These are phyloP conservation scores for Penicillium psychrosexuale DNA, from an alignment of 2,329 filamentous ascomycete species.

Conservation along the genomic window DNA sequence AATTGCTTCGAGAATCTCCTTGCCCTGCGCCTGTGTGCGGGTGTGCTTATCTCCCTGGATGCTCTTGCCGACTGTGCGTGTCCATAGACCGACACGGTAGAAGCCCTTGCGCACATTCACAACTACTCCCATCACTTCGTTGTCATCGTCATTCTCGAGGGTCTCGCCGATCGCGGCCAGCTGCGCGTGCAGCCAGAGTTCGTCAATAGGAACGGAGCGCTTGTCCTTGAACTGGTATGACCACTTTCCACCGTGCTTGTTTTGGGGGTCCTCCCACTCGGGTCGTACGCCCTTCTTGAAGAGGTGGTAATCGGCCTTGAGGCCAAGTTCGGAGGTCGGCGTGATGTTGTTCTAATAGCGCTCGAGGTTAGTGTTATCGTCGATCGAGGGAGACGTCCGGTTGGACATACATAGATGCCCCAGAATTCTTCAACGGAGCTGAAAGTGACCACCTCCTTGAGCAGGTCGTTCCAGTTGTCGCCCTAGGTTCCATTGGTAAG, in stretches of 20 bases:
- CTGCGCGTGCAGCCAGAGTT: conserved; percentile 96
- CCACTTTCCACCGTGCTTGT: conserved; percentile 99
- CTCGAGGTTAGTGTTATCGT: conserved; percentile 12
- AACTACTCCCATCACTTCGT: conserved; percentile 98
- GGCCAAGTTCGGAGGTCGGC: conserved; percentile 86
- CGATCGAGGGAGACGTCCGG: background rate
- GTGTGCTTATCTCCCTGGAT: conserved; percentile 73
- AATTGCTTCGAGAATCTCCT: conserved; percentile 78
- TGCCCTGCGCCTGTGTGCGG: conserved; percentile 74
- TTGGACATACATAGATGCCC: conserved; percentile 85
- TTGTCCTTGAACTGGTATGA: conserved; percentile 98
- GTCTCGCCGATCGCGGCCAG: conserved; percentile 96
- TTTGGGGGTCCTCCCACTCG: conserved; percentile 97
- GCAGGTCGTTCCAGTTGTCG: conserved; percentile 96
- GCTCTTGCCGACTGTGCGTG: conserved; percentile 83
- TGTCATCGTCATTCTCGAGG: conserved; percentile 86
- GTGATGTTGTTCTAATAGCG: conserved; percentile 91
- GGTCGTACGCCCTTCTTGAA: conserved; percentile 97
- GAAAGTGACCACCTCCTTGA: conserved; percentile 98
- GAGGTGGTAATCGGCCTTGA: conserved; percentile 98
- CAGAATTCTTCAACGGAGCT: conserved; percentile 99
- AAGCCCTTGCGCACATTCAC: conserved; percentile 98
- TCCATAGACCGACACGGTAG: conserved; percentile 97
- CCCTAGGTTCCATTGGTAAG: conserved; percentile 55
- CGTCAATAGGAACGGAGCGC: conserved; percentile 84